These are phyloP conservation scores for Verbena officinalis DNA, from an alignment of 257 asterid genomes.

Conservation along the genomic window DNA sequence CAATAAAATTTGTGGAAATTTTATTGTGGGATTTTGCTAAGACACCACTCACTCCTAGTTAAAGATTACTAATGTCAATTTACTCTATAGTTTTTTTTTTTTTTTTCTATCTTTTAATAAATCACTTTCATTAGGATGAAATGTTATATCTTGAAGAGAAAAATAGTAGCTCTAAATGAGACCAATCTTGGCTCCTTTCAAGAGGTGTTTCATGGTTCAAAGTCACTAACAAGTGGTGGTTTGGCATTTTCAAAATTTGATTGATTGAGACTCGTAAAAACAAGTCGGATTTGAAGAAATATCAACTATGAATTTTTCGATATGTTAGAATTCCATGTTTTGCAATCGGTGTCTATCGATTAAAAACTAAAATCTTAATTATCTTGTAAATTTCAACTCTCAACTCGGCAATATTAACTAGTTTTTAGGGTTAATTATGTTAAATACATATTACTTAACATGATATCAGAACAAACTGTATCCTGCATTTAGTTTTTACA, in stretches of 20 bases:
- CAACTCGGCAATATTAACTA: too few relatives aligned
- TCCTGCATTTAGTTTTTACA: too few relatives aligned
- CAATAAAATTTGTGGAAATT: not conserved
- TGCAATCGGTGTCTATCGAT: too few relatives aligned
- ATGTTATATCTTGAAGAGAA: slow-evolving; percentile 6
- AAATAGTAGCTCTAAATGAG: slow-evolving; percentile 11
- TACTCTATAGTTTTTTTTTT: slow-evolving; percentile 19
- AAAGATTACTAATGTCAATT: not conserved
- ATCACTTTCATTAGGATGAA: slow-evolving; percentile 13
- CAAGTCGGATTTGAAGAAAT: not conserved
- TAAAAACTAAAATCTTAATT: too few relatives aligned
- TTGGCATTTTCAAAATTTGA: slow-evolving; percentile 22
- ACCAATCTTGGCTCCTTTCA: not conserved
- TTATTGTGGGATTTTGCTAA: not conserved
- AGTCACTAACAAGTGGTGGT: slow-evolving; percentile 16
- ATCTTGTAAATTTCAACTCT: too few relatives aligned
- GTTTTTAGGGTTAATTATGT: too few relatives aligned
- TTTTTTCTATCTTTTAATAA: not conserved
- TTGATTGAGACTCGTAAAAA: slow-evolving; percentile 20
- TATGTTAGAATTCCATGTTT: too few relatives aligned
- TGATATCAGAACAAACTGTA: too few relatives aligned
- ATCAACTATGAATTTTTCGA: not conserved
- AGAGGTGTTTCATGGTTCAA: slow-evolving; percentile 21
- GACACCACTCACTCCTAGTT: not conserved
- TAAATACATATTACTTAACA: too few relatives aligned